Evolutionary conservation across 2,329 filamentous ascomycete genomes (phyloP), one percentile per base, ranked within the genome.

Genomic region (Cryoendolithus antarcticus): DNA sequence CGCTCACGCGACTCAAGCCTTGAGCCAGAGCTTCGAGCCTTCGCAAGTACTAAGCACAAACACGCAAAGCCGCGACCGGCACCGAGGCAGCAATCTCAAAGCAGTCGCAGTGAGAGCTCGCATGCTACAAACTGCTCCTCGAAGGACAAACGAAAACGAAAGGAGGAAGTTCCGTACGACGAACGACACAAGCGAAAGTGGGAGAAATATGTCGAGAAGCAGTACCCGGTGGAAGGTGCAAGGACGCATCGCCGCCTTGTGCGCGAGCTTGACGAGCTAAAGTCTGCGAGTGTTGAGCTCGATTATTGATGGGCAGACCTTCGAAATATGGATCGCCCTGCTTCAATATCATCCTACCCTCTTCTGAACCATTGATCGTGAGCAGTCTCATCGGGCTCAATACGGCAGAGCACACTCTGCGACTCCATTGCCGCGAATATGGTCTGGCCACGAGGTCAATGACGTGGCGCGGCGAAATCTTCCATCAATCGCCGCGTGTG

Each of bases 201-300:
- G 58, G 56, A 59, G 38, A 37, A 45, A 12, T 59, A 53, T 32
- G 53, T 59, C 10, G 55, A 62, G 4, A 58, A 61, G 30, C 52
- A 51, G 5, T 55, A 60, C 38, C 48, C 54, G 3, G 43, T 50
- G n/a, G 42, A 65, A 30, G 55, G 55, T 10, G 54, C 54, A 30
- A 57, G 63, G 54, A 66, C 66, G 35, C 61, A 65, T 21, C 61
- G 64, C 47, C 60, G 65, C 28, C 50, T 66, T 34, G 64, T 62
- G 4, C 61, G 60, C 19, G 64, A 67, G 28, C 54, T 64, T 30
- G 66, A 70, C 43, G 58, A 58, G 19, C 56, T 60, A 41, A 58
- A 61, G 28, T 52, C 55, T 11, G 52, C 59, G 12, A 49, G 51
- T 1, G 48, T 66, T 2, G 57, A 65, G n/a, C 56, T 74, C 38